Base-by-base conservation (phyloP, 1,284 basidiomycete genomes). In the Ustilago nuda region DNA sequence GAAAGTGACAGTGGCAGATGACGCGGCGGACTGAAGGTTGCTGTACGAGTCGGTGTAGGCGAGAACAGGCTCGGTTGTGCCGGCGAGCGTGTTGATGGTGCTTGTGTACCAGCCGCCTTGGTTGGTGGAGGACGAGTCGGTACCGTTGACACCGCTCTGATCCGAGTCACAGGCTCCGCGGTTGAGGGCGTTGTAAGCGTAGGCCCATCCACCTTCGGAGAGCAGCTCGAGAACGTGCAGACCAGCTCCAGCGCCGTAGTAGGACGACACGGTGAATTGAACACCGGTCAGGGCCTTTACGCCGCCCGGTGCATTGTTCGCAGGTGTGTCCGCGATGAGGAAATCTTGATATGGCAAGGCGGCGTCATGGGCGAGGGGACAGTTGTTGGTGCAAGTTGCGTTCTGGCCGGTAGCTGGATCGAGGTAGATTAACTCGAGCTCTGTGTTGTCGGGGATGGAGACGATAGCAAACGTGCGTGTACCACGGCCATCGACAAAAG, bases 151-250 rank as follows among this genome's bases (percentile, higher is more conserved):
- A 54, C 82, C 76, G 43, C 61, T 55, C 57, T 72, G 72, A 17
- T 61, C 37, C 30, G 82, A 84, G 51, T 61, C 60, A 58, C 79
- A 82, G 12, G 48, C 59, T 41, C 69, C 78, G 13, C 78, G 78
- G 69, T 85, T 85, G 60, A 81, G 72, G 17, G 74, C 77, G 41
- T 80, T 68, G 76, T 82, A 81, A 33, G 83, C 82, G 63, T 78
- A 82, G 17, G 82, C 78, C 63, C 67, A 79, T 32, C 78, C 78
- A 72, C 96, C 96, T 9, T 93, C 92, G 0, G 94, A 95, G 12
- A 99, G 90, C 8, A 98, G 88, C 85, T 98, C 93, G 45, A 98
- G 86, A 59, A 97, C 88, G 85, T 96, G 93, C 56, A 99, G 87
- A 63, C 94, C 97, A 2, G 94, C 90, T 6, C 91, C 90, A 11